Evolutionary conservation across 164 flowering plant species (phyloP), one percentile per base, ranked within the genome.

Genomic region (Berberis vulgaris): DNA sequence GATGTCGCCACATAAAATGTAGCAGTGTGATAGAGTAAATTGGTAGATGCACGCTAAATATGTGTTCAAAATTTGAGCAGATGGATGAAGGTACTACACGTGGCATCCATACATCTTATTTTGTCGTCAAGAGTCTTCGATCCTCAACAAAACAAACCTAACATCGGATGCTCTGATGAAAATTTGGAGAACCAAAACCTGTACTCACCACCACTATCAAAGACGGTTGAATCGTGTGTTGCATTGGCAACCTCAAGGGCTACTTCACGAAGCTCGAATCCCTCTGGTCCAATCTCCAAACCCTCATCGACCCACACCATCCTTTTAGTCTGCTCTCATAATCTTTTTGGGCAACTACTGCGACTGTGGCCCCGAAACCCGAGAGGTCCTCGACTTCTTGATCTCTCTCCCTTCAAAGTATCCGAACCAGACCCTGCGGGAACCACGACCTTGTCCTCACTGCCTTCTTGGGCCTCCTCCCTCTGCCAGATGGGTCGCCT

Each of bases 281-380:
- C 11, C 82, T 90, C 70, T 88, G 97, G 98, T 70, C 85, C 63
- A 87, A 90, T 67, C 95, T 94, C 70, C 76, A 86, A 74, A 49
- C 86, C 68, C 54, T n/a, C 1, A 69, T 86, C 59, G 69, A 64
- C 64, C 76, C 84, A 26, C 26, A 72, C 3, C 26, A 26, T 66
- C 79, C 3, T 93, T 93, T 71, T 45, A 68, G 43, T 7, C 82
- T 2, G 86, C 98, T 59, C 80, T 81, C 12, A 69, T 94, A 59
- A 86, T 94, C 72, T 94, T 94, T 86, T 61, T 94, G 12, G 98
- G 98, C 69, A 96, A 94, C 69, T 94, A 94, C 76, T 90, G 98
- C 72, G 97, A 94, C 69, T 78, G 98, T 1, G 98, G 98, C 2
- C 89, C 92, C 3, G 71, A 88, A 54, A 90, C 98, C 38, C 72